These are phyloP conservation scores for Phlyctochytrium arcticum DNA, from an alignment of 192 early-diverging fungal species.

Conservation along the genomic window DNA sequence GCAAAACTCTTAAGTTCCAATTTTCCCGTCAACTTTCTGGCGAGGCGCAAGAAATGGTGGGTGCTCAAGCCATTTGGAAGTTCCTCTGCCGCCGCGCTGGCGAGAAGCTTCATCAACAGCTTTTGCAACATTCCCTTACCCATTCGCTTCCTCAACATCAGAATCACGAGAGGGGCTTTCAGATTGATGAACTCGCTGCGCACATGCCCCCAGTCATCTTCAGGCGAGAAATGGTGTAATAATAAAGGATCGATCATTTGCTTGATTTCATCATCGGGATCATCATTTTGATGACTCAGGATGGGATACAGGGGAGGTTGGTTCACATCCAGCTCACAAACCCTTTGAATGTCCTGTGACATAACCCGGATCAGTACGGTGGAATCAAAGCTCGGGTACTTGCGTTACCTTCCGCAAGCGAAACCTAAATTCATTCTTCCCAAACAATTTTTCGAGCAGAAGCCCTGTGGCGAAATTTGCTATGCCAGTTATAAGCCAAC, in stretches of 20 bases:
- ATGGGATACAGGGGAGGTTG: conserved; percentile 79
- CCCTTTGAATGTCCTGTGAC: conserved; percentile 76
- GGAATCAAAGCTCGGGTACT: too few relatives aligned
- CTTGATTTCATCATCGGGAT: background rate
- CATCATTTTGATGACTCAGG: conserved; percentile 27
- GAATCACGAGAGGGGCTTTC: conserved; percentile 84
- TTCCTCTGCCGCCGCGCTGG: conserved; percentile 56
- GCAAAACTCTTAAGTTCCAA: conserved; percentile 72
- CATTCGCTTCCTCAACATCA: conserved; percentile 88
- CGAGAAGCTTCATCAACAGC: conserved; percentile 75
- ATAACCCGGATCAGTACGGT: background rate
- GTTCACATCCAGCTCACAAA: conserved; percentile 79
- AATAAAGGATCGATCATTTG: conserved; percentile 33
- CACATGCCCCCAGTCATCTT: conserved; percentile 38
- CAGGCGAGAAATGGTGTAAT: conserved; percentile 40
- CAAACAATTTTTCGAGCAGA: conserved; percentile 77
- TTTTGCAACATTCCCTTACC: conserved; percentile 72
- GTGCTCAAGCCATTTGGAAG: conserved; percentile 45
- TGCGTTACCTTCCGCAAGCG: conserved; percentile 64
- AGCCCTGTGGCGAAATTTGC: conserved; percentile 69
- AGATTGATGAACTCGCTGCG: conserved; percentile 70
- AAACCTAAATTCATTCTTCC: conserved; percentile 84
- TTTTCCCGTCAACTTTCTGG: conserved; percentile 79
- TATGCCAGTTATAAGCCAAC: conserved; percentile 84
- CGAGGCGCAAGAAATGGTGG: conserved; percentile 63